Base-by-base conservation (phyloP, 345 rosid species). In the Euphorbia lathyris region DNA sequence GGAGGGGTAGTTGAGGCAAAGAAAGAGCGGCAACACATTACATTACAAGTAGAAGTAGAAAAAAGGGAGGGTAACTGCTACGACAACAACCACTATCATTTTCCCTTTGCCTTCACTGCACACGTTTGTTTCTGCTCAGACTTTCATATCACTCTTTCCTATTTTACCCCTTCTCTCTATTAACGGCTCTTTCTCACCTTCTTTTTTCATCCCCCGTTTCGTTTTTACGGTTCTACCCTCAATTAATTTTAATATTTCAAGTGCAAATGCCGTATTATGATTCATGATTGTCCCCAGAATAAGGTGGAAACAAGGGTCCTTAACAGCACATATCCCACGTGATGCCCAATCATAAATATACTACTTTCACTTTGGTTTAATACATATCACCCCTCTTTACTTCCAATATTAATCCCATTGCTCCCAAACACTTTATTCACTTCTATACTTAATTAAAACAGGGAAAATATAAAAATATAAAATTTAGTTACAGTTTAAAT, bases 21-120 rank as follows among this genome's bases (percentile, higher is more conserved):
- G 76, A 34, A n/a, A n/a, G n/a, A 68, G 72, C 34, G 68, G 67
- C 67, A 50, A 67, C n/a, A n/a, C n/a, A n/a, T n/a, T n/a, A n/a
- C n/a, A n/a, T n/a, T n/a, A n/a, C n/a, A n/a, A 74, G 68, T 48
- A 60, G 69, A 5, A 45, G 61, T 11, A 36, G 69, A 12, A 19
- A 42, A 34, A 72, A 30, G 27, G 43, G 4, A 11, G 76, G 74
- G 70, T 74, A 83, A 83, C 87, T 64, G 82, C 84, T 72, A 64
- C 68, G 84, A 84, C 87, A 86, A 81, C 86, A 70, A 75, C 88
- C 83, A 84, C 84, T 76, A 76, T 85, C 83, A 80, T 76, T 87
- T 88, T 87, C 86, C 86, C 93, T 84, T 88, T 25, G 79, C 73
- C 85, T 85, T 85, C 95, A 88, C 88, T 83, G 40, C 82, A 67